Percentiles rank a stretch among this genome's conserved stretches.
Evolutionary conservation across 768 basidiomycete genomes (phyloP).

Genomic region (Pleurotus sapidus): DNA sequence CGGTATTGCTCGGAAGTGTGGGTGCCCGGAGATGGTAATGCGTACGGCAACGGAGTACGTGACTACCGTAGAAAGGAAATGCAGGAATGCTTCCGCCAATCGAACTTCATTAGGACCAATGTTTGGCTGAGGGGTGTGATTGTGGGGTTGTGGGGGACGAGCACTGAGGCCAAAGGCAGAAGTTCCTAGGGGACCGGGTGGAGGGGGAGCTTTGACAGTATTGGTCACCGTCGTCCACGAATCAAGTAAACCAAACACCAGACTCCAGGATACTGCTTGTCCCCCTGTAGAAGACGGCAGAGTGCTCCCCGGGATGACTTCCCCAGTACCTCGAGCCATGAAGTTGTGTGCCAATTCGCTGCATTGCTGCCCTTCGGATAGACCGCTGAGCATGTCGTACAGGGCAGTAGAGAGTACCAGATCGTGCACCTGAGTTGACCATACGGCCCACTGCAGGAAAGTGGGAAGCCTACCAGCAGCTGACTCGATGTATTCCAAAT

Average conservation of each 20-base stretch:
- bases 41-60: slow-evolving; percentile 76
- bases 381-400: slow-evolving; percentile 86
- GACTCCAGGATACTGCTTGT: slow-evolving; percentile 72
- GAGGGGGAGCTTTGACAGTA: slow-evolving; percentile 40
- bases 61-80: slow-evolving; percentile 73
- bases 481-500: slow-evolving; percentile 60
- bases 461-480: slow-evolving; percentile 61
- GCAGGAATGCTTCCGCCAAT: slow-evolving; percentile 78
- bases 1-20: slow-evolving; percentile 78
- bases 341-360: slow-evolving; percentile 90
- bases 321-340: slow-evolving; percentile 72
- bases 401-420: slow-evolving; percentile 71
- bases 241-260: slow-evolving; percentile 73
- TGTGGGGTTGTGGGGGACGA: slow-evolving; percentile 34
- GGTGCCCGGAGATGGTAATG: slow-evolving; percentile 70
- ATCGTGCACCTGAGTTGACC: slow-evolving; percentile 78
- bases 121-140: slow-evolving; percentile 42
- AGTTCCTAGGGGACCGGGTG: slow-evolving; percentile 34
- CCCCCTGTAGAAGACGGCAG: slow-evolving; percentile 44
- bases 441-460: slow-evolving; percentile 89
- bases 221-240: slow-evolving; percentile 63
- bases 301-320: slow-evolving; percentile 60
- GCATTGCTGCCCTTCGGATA: slow-evolving; percentile 81
- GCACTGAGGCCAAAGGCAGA: slow-evolving; percentile 11
- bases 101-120: slow-evolving; percentile 70